Base-by-base conservation (phyloP, 2,329 filamentous ascomycete species). In the Pseudogymnoascus sp. region DNA sequence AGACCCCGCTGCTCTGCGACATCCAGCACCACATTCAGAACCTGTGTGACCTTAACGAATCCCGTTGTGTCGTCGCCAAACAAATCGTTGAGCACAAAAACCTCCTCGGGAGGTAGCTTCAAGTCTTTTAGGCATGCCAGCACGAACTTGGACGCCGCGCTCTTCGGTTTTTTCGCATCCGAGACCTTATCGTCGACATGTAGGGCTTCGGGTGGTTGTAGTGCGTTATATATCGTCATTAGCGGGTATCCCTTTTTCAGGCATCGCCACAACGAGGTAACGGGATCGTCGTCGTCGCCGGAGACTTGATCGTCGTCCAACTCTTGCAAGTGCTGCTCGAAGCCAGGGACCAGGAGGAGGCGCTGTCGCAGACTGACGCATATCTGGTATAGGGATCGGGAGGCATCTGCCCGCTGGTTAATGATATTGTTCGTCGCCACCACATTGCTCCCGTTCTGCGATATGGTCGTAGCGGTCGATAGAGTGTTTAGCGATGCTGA, bases 41-140 rank as follows among this genome's bases (percentile, higher is more conserved):
- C 91, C 77, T 91, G 90, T 23, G 90, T 93, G 64, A 96, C 93
- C 84, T 97, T 97, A 69, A 97, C 92, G 74, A 99, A 97, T 2
- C 95, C 95, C 50, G 91, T 97, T 1, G 95, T 99, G 75, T 97
- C 96, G 70, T 93, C 91, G 62, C 91, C 91, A 76, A 95, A 93
- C 53, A 97, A 79, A 76, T 99, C 93, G 64, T 86, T 90, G 70
- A 99, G 89, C 70, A 96, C 89, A 75, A 97, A 97, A 72, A 91
- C 93, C 66, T 96, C 91, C 59, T 88, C 83, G 4, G 90, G 81
- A 1, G 89, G 84, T 62, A 97, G 89, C 63, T 87, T 85, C 60
- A 97, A 81, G 61, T 96, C 89, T 68, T 87, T 87, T 72, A 96
- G 82, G 75, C 93, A 97, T 23, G 91, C 92, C 74, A 96, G 87